phyloP scores from a whole-genome alignment of 306 rosid species.

The Luffa aegyptiaca region DNA sequence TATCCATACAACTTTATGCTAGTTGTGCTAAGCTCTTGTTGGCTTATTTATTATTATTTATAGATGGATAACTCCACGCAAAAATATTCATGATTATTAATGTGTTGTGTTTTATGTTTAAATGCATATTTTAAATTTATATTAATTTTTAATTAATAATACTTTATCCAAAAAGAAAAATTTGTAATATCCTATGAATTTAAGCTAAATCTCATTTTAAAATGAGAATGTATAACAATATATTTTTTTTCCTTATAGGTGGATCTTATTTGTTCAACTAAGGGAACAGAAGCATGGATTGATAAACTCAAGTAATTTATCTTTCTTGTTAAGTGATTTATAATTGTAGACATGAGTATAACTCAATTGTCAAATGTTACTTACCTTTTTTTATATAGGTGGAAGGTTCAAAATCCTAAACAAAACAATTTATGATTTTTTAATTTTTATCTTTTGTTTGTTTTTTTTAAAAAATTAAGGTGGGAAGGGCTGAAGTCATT shows the following conservation, averaged over 20 bases:
- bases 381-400: too few species aligned
- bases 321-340: not conserved
- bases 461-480: conserved; percentile 19
- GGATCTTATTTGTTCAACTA: conserved; percentile 83
- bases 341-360: not conserved
- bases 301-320: conserved; percentile 52
- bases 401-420: not conserved
- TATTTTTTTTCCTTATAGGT: conserved; percentile 28
- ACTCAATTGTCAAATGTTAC: too few species aligned
- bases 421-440: not conserved
- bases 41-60: too few species aligned
- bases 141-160: not conserved
- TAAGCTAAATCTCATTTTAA: not conserved
- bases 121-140: too few species aligned
- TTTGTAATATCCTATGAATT: not conserved
- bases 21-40: too few species aligned
- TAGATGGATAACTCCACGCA: too few species aligned
- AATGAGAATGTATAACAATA: not conserved
- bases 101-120: too few species aligned
- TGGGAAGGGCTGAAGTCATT: conserved; percentile 67
- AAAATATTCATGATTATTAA: too few species aligned
- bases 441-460: not conserved
- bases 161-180: too few species aligned
- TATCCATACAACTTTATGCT: too few species aligned
- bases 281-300: conserved; percentile 85